Conservation (phyloP, 78 protist species). For the Cavenderia fasciculata region DNA sequence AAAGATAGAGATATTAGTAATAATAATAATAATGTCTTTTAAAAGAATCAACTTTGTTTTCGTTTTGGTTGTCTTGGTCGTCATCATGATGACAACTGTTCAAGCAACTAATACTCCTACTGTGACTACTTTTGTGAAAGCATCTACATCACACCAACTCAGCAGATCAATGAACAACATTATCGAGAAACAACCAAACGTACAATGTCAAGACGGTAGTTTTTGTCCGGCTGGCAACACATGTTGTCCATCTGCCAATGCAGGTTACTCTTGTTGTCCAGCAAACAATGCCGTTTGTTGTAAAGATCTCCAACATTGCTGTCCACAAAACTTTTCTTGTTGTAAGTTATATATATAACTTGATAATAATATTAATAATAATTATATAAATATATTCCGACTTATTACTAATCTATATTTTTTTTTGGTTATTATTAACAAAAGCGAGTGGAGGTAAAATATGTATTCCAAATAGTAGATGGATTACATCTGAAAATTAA, state of each 20-base stretch:
- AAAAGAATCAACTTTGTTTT: too few species aligned
- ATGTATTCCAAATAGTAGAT: constrained; percentile 5
- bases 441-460: background rate
- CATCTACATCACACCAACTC: too few species aligned
- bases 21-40: too few species aligned
- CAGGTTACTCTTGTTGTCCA: constrained; percentile 44
- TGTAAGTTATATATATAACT: too few species aligned
- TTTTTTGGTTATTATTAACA: background rate
- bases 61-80: too few species aligned
- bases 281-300: constrained; percentile 8
- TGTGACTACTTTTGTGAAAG: too few species aligned
- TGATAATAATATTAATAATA: too few species aligned
- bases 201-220: constrained; percentile 38
- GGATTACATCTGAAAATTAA: background rate
- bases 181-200: too few species aligned
- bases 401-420: background rate
- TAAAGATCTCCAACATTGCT: constrained; percentile 22
- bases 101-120: too few species aligned
- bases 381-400: background rate
- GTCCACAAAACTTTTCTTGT: constrained; percentile 32
- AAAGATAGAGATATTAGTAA: too few species aligned
- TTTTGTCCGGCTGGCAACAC: constrained; percentile 2
- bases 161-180: too few species aligned
- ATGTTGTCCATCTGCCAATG: constrained; percentile 25
- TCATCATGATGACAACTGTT: too few species aligned